Evolutionary conservation across 139 green algal species (phyloP).

Genomic region (Chlorella sp.): DNA sequence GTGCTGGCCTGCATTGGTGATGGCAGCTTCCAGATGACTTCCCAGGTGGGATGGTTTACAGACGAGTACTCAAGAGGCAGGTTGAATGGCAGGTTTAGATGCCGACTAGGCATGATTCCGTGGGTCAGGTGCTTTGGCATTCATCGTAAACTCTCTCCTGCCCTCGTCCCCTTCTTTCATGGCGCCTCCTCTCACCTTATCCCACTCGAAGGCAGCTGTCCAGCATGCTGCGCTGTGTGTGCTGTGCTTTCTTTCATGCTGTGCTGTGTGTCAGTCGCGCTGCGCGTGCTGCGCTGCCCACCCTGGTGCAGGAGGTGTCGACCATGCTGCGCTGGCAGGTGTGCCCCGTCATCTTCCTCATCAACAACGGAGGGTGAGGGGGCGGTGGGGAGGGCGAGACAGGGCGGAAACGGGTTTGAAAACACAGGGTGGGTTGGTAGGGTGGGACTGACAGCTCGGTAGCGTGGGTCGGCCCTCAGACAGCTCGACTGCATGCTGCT

Average conservation of each 20-base stretch:
- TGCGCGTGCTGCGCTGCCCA: not conserved
- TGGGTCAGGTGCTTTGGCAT: not conserved
- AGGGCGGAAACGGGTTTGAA: too few relatives aligned
- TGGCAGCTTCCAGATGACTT: slow-evolving; percentile 84
- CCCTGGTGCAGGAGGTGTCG: slow-evolving; percentile 64
- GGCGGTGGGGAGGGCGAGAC: not conserved
- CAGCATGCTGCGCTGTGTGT: not conserved
- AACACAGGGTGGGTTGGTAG: too few relatives aligned
- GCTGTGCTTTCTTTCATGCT: not conserved
- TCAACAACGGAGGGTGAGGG: slow-evolving; percentile 79
- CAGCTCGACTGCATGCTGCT: not conserved
- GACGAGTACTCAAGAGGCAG: too few relatives aligned
- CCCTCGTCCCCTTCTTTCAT: too few relatives aligned
- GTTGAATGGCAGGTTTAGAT: too few relatives aligned
- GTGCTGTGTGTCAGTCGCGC: not conserved
- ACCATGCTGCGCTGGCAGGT: slow-evolving; percentile 78
- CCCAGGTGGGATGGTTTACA: slow-evolving; percentile 45
- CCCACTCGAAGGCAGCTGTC: too few relatives aligned
- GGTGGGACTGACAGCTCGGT: not conserved
- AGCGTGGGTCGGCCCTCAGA: not conserved
- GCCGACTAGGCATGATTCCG: too few relatives aligned
- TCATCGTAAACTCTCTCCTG: not conserved
- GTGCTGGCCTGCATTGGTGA: slow-evolving; percentile 84
- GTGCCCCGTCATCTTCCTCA: slow-evolving; percentile 85
- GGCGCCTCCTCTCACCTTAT: too few relatives aligned